Conservation (phyloP, 176 grass and related monocot species). For the Secale cereale region DNA sequence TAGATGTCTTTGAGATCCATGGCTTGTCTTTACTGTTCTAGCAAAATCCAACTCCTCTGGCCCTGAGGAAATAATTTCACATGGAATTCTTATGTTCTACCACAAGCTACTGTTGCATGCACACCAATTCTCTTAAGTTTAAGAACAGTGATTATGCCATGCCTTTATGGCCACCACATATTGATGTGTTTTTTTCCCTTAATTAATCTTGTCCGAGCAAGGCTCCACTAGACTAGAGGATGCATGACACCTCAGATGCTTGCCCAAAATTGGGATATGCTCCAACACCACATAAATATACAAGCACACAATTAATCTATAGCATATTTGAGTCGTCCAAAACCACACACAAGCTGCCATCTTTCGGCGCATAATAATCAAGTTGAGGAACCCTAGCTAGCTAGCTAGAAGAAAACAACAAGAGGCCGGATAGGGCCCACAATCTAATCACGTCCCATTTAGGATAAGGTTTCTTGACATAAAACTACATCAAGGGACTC, state of each 20-base stretch:
- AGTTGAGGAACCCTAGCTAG: constrained; percentile 32
- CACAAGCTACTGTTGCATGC: background rate
- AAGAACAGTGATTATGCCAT: background rate
- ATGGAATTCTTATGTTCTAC: background rate
- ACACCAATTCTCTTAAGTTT: background rate
- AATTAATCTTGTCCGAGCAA: background rate
- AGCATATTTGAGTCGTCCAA: constrained; percentile 42
- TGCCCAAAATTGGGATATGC: constrained; percentile 43
- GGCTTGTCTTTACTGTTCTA: background rate
- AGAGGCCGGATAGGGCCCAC: constrained; percentile 21
- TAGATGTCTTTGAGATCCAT: background rate
- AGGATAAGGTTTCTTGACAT: constrained; percentile 59
- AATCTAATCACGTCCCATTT: constrained; percentile 59
- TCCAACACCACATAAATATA: constrained; percentile 15
- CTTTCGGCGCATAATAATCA: constrained; percentile 56
- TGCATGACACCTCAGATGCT: constrained; percentile 46
- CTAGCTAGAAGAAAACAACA: constrained; percentile 22
- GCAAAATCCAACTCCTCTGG: background rate
- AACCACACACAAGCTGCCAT: constrained; percentile 40
- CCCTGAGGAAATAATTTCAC: background rate
- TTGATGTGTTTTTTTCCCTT: background rate
- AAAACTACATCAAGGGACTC: constrained; percentile 49
- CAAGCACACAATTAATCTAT: constrained; percentile 5
- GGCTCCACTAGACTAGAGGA: constrained; percentile 36
- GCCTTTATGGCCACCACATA: background rate